A percentile compares a stretch with the other conserved stretches of the same genome.
These are phyloP conservation scores for Kokia cookei DNA, from an alignment of 441 rosid genomes.

Conservation along the genomic window DNA sequence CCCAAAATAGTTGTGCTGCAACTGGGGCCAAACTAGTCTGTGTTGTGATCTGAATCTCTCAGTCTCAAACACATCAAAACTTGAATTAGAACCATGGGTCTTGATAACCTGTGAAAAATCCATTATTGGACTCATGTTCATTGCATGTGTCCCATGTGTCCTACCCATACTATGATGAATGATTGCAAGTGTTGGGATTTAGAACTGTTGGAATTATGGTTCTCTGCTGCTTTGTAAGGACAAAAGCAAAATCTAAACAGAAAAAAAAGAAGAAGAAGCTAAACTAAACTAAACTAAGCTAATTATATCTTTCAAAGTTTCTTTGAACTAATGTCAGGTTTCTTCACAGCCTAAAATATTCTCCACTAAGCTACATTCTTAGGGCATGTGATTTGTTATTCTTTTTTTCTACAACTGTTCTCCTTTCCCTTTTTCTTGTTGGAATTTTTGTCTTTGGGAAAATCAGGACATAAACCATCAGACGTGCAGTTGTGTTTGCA, in stretches of 20 bases:
- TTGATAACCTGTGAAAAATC: slow-evolving; percentile 3
- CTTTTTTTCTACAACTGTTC: not conserved
- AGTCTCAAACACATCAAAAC: not conserved
- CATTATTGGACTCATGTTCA: slow-evolving; percentile 23
- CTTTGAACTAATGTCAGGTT: not conserved
- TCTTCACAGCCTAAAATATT: not conserved
- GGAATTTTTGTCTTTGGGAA: not conserved
- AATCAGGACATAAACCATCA: not conserved
- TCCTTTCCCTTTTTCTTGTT: not conserved
- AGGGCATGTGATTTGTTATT: not conserved
- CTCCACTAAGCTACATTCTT: not conserved
- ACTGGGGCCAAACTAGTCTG: slow-evolving; percentile 1
- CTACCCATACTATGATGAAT: not conserved
- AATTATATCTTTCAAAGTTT: not conserved
- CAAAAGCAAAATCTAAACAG: not conserved
- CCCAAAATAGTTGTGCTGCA: slow-evolving; percentile 3
- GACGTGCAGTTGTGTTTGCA: not conserved
- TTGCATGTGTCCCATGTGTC: slow-evolving; percentile 27
- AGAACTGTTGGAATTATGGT: slow-evolving; percentile 9
- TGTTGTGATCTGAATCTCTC: not conserved
- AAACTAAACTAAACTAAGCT: not conserved
- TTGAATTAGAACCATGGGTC: not conserved
- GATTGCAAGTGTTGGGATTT: not conserved
- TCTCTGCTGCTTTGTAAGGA: slow-evolving; percentile 3
- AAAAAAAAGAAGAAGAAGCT: not conserved